Evolutionary conservation across 805 yeast species (phyloP).

Genomic region (Maudiozyma serrabonitensis): DNA sequence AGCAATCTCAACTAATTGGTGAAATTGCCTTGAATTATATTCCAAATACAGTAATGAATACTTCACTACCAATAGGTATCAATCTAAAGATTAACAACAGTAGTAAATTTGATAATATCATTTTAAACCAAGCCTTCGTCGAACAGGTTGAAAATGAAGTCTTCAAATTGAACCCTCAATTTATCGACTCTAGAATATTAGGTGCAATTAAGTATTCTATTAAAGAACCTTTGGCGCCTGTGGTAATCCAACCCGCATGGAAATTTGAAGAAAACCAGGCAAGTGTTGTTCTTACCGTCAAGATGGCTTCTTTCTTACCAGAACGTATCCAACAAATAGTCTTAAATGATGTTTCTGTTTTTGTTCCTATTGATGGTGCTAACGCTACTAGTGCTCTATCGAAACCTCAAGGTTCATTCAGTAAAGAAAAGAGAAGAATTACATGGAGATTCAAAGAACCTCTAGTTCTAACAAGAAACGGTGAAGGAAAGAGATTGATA

Average conservation of each 20-base stretch:
- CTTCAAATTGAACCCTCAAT: constrained; percentile 40
- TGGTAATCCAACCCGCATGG: constrained; percentile 77
- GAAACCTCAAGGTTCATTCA: constrained; percentile 87
- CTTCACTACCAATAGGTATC: constrained; percentile 34
- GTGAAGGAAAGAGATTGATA: constrained; percentile 56
- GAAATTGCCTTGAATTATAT: constrained; percentile 77
- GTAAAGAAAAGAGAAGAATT: constrained; percentile 73
- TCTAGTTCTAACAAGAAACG: constrained; percentile 28
- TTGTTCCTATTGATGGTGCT: constrained; percentile 53
- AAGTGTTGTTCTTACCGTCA: constrained; percentile 65
- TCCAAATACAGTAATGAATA: constrained; percentile 18
- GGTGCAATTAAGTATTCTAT: constrained; percentile 75
- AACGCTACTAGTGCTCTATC: constrained; percentile 68
- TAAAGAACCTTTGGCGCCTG: constrained; percentile 48
- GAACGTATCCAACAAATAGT: constrained; percentile 27
- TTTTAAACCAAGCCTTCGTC: constrained; percentile 46
- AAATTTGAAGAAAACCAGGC: constrained; percentile 78
- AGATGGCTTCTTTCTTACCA: constrained; percentile 28
- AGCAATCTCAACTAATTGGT: constrained; percentile 60
- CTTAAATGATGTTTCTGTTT: constrained; percentile 32
- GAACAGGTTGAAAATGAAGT: constrained; percentile 36
- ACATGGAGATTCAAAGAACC: constrained; percentile 65
- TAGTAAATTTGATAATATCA: constrained; percentile 35
- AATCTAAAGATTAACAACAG: constrained; percentile 35
- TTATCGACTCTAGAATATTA: constrained; percentile 52